These are phyloP conservation scores for Stemphylium beticola DNA, from an alignment of 2,329 filamentous ascomycete genomes.

Conservation along the genomic window DNA sequence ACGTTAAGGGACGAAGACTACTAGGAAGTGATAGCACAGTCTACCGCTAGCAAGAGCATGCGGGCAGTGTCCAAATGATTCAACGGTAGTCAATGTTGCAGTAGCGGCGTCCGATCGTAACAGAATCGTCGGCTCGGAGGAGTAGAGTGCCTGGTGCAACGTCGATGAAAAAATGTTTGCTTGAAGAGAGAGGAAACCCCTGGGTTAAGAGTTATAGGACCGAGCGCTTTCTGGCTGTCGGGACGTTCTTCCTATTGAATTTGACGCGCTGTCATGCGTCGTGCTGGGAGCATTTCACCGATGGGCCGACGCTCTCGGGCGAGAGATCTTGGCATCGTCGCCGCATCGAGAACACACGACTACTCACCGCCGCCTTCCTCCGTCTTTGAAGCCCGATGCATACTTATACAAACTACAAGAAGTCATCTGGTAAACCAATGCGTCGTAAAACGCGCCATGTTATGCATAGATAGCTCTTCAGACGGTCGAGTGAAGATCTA, in stretches of 20 bases:
- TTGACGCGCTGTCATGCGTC: conserved; percentile 15
- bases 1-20: not conserved
- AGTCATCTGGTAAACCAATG: not conserved
- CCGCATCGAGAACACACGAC: conserved; percentile 1
- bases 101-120: not conserved
- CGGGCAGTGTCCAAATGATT: not conserved
- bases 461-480: too few species aligned
- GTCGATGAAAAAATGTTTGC: not conserved
- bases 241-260: conserved; percentile 7
- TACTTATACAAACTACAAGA: not conserved
- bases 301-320: conserved; percentile 22
- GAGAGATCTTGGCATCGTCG: conserved; percentile 22
- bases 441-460: not conserved
- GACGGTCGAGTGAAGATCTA: not conserved
- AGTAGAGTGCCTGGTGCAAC: not conserved
- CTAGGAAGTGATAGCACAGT: not conserved
- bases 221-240: not conserved
- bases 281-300: conserved; percentile 10
- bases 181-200: not conserved
- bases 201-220: not conserved
- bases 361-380: conserved; percentile 8
- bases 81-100: not conserved
- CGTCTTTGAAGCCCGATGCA: not conserved
- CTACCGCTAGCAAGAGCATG: not conserved
- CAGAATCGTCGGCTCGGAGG: not conserved